These are phyloP conservation scores for Alternaria ventricosa DNA, from an alignment of 2,329 filamentous ascomycete species.

Conservation along the genomic window DNA sequence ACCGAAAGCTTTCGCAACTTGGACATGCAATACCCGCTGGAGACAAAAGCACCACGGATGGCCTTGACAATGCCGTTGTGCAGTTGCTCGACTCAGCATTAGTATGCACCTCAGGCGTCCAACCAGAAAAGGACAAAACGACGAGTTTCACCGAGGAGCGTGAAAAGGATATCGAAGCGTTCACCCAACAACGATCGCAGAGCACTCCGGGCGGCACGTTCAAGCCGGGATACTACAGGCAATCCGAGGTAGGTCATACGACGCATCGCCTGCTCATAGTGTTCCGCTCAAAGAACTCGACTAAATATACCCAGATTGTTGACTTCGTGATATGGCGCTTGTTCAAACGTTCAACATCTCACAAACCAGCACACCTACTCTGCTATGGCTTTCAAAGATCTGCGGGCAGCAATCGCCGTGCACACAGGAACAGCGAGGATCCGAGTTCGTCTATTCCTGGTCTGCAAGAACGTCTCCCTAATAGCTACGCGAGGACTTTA, in stretches of 20 bases:
- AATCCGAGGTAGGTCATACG: constrained; percentile 52
- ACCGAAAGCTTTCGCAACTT: constrained; percentile 53
- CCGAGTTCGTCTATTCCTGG: constrained; percentile 66
- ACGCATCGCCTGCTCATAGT: not conserved
- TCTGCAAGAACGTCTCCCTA: constrained; percentile 68
- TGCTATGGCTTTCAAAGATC: constrained; percentile 79
- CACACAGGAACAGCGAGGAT: constrained; percentile 38
- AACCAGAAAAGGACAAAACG: constrained; percentile 51
- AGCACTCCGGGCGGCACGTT: constrained; percentile 37
- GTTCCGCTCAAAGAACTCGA: not conserved
- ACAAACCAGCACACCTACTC: constrained; percentile 74
- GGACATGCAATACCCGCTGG: constrained; percentile 21
- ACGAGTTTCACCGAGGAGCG: constrained; percentile 55
- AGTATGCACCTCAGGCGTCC: constrained; percentile 57
- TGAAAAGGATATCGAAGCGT: constrained; percentile 51
- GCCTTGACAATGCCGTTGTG: constrained; percentile 52
- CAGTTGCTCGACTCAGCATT: constrained; percentile 72
- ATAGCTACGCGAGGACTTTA: constrained; percentile 72
- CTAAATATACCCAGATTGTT: constrained; percentile 51
- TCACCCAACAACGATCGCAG: constrained; percentile 53
- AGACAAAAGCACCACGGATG: constrained; percentile 48
- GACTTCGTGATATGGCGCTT: constrained; percentile 71
- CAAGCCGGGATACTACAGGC: constrained; percentile 44
- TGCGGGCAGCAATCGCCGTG: constrained; percentile 36
- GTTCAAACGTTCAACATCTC: constrained; percentile 65